Percentiles rank a stretch among this genome's conserved stretches.
Conservation (phyloP, 2,329 filamentous ascomycete species). For the Penicillium sp. region DNA sequence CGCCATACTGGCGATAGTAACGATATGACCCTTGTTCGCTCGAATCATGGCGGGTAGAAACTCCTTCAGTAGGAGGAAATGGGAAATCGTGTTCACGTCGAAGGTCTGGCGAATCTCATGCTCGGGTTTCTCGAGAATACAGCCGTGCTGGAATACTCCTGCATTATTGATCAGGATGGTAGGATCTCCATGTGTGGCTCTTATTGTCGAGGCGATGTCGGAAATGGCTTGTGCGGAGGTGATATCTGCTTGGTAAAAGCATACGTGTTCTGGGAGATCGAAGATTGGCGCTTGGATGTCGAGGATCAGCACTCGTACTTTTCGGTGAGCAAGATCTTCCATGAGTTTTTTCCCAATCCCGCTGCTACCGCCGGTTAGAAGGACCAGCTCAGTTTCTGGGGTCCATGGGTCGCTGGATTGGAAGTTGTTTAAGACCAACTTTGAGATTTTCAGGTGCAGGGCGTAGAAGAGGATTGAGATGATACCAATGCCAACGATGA, state of each 20-base stretch:
- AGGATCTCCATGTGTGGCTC: conserved; percentile 32
- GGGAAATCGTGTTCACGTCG: conserved; percentile 46
- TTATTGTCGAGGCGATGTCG: conserved; percentile 28
- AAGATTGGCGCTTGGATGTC: conserved; percentile 7
- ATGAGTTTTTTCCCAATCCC: conserved; percentile 20
- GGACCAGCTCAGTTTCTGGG: conserved; percentile 13
- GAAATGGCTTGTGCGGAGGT: conserved; percentile 17
- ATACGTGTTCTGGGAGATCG: conserved; percentile 4
- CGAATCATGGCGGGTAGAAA: conserved; percentile 47
- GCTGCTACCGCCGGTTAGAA: conserved; percentile 19
- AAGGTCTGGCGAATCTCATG: conserved; percentile 41
- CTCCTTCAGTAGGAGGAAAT: conserved; percentile 44
- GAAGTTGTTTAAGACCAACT: conserved; percentile 1
- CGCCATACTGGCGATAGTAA: conserved; percentile 50
- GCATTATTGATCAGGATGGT: conserved; percentile 44
- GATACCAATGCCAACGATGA: too few relatives aligned
- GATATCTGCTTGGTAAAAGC: conserved; percentile 29
- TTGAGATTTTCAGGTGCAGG: too few relatives aligned
- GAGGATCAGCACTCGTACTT: conserved; percentile 12
- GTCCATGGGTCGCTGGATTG: conserved; percentile 4
- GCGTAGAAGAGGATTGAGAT: too few relatives aligned
- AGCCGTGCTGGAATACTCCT: conserved; percentile 39
- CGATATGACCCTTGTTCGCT: conserved; percentile 47
- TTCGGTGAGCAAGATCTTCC: conserved; percentile 9
- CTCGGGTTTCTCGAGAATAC: conserved; percentile 41